A percentile compares a stretch with the other conserved stretches of the same genome.
phyloP scores from a whole-genome alignment of 1,284 basidiomycete genomes.

The Leccinum solheimii region DNA sequence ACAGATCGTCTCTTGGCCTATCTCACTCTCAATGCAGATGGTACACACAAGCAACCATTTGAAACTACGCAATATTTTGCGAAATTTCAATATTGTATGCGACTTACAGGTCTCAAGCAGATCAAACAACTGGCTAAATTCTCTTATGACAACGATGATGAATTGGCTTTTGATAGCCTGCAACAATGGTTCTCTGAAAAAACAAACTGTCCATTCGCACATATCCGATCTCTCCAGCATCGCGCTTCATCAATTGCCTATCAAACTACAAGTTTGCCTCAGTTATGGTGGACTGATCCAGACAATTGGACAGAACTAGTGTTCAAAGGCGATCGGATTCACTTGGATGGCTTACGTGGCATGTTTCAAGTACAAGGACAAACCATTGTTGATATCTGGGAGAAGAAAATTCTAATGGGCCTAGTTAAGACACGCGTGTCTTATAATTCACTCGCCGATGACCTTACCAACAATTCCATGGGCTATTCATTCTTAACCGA shows the following conservation, averaged over 20 bases:
- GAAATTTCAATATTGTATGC: slow-evolving; percentile 1
- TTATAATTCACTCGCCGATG: background rate
- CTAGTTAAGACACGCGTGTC: background rate
- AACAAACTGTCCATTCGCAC: background rate
- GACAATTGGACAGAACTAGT: background rate
- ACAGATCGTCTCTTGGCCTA: background rate
- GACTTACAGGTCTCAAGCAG: background rate
- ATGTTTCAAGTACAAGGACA: background rate
- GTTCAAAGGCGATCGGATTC: background rate
- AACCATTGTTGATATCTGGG: too few species aligned
- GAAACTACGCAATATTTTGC: background rate
- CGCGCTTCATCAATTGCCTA: too few species aligned
- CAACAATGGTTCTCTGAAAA: background rate
- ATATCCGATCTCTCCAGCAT: too few species aligned
- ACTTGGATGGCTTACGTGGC: background rate
- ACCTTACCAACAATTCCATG: background rate
- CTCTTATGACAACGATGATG: background rate
- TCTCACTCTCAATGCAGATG: background rate
- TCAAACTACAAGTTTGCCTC: background rate
- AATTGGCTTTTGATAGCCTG: background rate
- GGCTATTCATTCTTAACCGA: background rate
- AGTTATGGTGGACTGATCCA: background rate
- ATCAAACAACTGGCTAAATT: background rate
- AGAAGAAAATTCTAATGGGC: too few species aligned
- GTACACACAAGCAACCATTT: background rate